A percentile compares a stretch with the other conserved stretches of the same genome.
These are phyloP conservation scores for Penicillium cataractarum DNA, from an alignment of 495 filamentous ascomycete species.

Conservation along the genomic window DNA sequence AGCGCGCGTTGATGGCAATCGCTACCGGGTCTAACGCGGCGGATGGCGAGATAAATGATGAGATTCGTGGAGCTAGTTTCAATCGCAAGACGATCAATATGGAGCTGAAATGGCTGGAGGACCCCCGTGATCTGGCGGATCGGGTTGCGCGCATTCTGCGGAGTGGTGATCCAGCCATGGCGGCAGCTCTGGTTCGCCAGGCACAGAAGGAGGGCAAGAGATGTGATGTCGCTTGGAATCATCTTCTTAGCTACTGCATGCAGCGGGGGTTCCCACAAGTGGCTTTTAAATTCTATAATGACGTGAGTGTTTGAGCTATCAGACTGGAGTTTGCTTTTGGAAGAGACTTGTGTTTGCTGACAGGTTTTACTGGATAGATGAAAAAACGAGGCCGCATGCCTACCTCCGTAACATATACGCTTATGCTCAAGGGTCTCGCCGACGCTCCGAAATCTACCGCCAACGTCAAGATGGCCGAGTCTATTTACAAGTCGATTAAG, in stretches of 20 bases:
- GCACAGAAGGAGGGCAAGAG: slow-evolving; percentile 61
- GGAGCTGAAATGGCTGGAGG: slow-evolving; percentile 65
- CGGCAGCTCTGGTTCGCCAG: slow-evolving; percentile 63
- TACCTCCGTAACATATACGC: slow-evolving; percentile 76
- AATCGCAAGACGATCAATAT: slow-evolving; percentile 35
- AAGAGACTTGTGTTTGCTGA: slow-evolving; percentile 12
- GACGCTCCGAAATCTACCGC: slow-evolving; percentile 49
- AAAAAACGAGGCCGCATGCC: slow-evolving; percentile 84
- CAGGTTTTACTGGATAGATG: slow-evolving; percentile 62
- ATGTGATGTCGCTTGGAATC: slow-evolving; percentile 82
- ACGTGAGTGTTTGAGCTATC: slow-evolving; percentile 54
- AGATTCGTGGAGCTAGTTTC: slow-evolving; percentile 10
- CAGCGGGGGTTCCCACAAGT: slow-evolving; percentile 56
- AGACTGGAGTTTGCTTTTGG: neutral
- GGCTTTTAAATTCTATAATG: slow-evolving; percentile 81
- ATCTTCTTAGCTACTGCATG: slow-evolving; percentile 74
- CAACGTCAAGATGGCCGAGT: slow-evolving; percentile 62
- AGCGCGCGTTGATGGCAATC: slow-evolving; percentile 26
- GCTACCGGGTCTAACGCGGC: slow-evolving; percentile 2
- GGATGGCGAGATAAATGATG: slow-evolving; percentile 2
- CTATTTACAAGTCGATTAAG: slow-evolving; percentile 72
- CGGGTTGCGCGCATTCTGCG: slow-evolving; percentile 60
- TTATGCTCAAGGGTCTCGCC: slow-evolving; percentile 76
- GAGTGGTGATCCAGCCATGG: slow-evolving; percentile 60
- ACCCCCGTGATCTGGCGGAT: slow-evolving; percentile 67